phyloP scores from a whole-genome alignment of 345 rosid species.

The Capsella bursapastoris region DNA sequence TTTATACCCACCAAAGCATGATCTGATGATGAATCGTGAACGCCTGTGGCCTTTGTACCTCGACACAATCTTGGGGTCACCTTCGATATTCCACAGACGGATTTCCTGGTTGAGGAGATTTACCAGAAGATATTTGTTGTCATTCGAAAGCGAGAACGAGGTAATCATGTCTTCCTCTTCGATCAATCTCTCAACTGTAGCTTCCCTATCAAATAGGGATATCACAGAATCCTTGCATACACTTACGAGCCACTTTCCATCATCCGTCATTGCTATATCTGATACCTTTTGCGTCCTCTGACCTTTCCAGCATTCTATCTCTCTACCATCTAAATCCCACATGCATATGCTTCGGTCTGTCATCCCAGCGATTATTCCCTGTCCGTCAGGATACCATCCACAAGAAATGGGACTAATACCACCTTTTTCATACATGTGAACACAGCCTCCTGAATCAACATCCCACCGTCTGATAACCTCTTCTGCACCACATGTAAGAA shows the following conservation, averaged over 20 bases:
- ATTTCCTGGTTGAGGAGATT: constrained; percentile 72
- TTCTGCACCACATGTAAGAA: constrained; percentile 74
- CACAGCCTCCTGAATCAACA: constrained; percentile 62
- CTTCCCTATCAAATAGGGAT: constrained; percentile 63
- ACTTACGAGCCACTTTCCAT: constrained; percentile 68
- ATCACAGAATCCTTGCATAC: constrained; percentile 59
- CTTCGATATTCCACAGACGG: constrained; percentile 71
- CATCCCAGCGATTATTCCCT: constrained; percentile 59
- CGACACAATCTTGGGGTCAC: constrained; percentile 55
- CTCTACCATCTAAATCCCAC: constrained; percentile 76
- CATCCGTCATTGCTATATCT: constrained; percentile 70
- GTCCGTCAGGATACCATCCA: constrained; percentile 68
- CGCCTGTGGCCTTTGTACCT: constrained; percentile 70
- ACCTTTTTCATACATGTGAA: constrained; percentile 56
- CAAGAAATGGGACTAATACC: constrained; percentile 68
- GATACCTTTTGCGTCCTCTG: constrained; percentile 60
- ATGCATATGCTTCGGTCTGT: constrained; percentile 67
- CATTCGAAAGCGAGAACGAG: constrained; percentile 69
- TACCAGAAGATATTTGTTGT: constrained; percentile 59
- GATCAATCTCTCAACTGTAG: constrained; percentile 55
- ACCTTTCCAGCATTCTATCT: constrained; percentile 73
- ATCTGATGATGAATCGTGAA: constrained; percentile 61
- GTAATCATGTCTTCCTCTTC: constrained; percentile 69
- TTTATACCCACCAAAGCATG: constrained; percentile 76
- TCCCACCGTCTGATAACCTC: constrained; percentile 71